Percentiles rank a stretch among this genome's conserved stretches.
Conservation (phyloP, 176 grass and related monocot species). For the Musa beccarii region DNA sequence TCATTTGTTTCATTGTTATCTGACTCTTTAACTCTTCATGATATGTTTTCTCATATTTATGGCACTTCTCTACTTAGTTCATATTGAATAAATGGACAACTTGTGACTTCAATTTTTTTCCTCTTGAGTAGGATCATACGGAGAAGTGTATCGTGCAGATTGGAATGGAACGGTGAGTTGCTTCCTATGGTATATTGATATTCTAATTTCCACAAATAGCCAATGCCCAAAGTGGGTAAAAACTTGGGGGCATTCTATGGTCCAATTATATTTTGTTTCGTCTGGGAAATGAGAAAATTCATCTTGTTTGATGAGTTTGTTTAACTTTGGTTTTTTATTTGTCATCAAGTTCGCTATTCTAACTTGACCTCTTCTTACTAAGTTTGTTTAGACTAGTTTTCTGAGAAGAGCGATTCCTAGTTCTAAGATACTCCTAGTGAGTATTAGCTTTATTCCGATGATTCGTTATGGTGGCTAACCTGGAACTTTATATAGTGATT, state of each 20-base stretch:
- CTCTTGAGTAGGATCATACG: slow-evolving; percentile 70
- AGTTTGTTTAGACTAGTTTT: background rate
- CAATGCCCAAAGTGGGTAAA: too few species aligned
- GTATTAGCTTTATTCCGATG: background rate
- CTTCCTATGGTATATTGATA: slow-evolving; percentile 14
- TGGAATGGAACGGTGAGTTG: slow-evolving; percentile 90
- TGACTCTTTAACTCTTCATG: too few species aligned
- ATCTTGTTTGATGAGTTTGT: background rate
- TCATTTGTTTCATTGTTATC: background rate
- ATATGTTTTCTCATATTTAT: background rate
- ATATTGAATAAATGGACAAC: background rate
- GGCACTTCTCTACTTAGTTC: background rate
- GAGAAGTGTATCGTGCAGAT: slow-evolving; percentile 98
- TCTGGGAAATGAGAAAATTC: background rate
- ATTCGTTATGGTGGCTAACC: background rate
- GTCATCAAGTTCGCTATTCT: background rate
- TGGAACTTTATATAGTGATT: background rate
- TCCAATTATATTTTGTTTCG: background rate
- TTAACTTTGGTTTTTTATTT: background rate
- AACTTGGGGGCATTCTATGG: too few species aligned
- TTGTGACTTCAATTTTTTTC: background rate
- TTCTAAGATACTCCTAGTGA: background rate
- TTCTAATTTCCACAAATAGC: background rate
- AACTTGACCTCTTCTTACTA: background rate
- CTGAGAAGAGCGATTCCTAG: background rate